Evolutionary conservation across 768 basidiomycete species (phyloP), one percentile per base, ranked within the genome.

Genomic region (Xanthoconium stramineum): DNA sequence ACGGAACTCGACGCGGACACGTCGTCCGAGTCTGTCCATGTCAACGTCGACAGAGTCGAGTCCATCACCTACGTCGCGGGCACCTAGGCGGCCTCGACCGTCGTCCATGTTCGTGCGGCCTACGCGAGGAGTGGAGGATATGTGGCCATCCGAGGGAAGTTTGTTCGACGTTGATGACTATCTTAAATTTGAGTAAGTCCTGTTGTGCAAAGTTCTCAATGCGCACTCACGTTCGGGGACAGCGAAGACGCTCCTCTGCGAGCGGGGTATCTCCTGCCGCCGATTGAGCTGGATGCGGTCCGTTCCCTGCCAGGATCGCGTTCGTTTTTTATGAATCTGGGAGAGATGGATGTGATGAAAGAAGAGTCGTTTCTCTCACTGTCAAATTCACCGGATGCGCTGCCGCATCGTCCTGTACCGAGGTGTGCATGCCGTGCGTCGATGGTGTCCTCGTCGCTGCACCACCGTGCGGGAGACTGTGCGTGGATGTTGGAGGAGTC

Each of bases 311-410:
- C 76, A 0, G 65, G 74, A 52, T 74, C 79, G 20, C 74, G 69
- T 48, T 76, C 81, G 11, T 75, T 77, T 60, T 80, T 79, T 62
- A 73, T 77, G 44, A 76, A 77, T 38, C 61, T 75, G 44, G 65
- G 71, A 8, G 62, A 67, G 17, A 36, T 49, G 30, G 74, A 76
- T 37, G 66, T 70, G 10, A 72, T 68, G 56, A 67, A 62, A 29
- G 76, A 76, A 37, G 76, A 78, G 50, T 77, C 78, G 13, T 78
- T 76, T 63, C 72, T 80, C 43, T 77, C 75, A 8, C 55, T 79
- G 44, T 65, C 70, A 19, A 73, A 70, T 40, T 75, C 72, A n/a
- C 59, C 65, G 9, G 69, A 71, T 9, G 49, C 40, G 14, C 57
- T 58, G n/a, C 47, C 69, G 17, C 60, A 57, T 10, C 63, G 66